Conservation (phyloP, 164 flowering plant species). For the Nymphaea thermarum region DNA sequence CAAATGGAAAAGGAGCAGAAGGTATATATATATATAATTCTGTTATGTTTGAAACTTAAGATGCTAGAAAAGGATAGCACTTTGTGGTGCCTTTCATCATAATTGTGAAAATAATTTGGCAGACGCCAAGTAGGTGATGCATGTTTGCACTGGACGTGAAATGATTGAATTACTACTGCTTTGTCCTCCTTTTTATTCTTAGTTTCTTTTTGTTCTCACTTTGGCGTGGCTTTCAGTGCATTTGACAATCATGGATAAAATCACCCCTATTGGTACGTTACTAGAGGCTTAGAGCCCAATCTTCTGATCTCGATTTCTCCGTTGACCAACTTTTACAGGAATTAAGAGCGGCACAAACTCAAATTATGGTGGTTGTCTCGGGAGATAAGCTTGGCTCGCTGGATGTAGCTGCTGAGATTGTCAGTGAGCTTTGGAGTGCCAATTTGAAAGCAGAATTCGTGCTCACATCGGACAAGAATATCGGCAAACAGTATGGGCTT, state of each 20-base stretch:
- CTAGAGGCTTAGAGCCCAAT: too few relatives aligned
- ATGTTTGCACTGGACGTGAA: background rate
- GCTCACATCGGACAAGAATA: slow-evolving; percentile 25
- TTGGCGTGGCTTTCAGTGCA: background rate
- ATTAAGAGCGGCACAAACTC: slow-evolving; percentile 67
- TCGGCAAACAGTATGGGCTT: slow-evolving; percentile 55
- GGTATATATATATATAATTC: background rate
- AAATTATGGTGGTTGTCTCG: slow-evolving; percentile 55
- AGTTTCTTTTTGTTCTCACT: background rate
- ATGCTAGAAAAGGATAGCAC: background rate
- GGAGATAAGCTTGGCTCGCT: slow-evolving; percentile 39
- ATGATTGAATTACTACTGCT: background rate
- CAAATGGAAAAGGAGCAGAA: slow-evolving; percentile 38
- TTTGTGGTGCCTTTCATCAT: too few relatives aligned
- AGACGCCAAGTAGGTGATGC: background rate
- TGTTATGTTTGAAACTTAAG: background rate
- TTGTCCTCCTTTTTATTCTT: background rate
- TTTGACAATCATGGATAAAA: background rate
- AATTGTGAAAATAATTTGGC: background rate
- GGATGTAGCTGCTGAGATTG: slow-evolving; percentile 52
- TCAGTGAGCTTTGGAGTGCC: slow-evolving; percentile 51
- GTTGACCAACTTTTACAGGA: slow-evolving; percentile 22
- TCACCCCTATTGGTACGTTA: background rate
- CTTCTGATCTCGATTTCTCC: background rate
- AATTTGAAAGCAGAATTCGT: slow-evolving; percentile 50